Percentiles rank a stretch among this genome's conserved stretches.
These are phyloP conservation scores for Boletus sp. DNA, from an alignment of 1,284 basidiomycete species.

Conservation along the genomic window DNA sequence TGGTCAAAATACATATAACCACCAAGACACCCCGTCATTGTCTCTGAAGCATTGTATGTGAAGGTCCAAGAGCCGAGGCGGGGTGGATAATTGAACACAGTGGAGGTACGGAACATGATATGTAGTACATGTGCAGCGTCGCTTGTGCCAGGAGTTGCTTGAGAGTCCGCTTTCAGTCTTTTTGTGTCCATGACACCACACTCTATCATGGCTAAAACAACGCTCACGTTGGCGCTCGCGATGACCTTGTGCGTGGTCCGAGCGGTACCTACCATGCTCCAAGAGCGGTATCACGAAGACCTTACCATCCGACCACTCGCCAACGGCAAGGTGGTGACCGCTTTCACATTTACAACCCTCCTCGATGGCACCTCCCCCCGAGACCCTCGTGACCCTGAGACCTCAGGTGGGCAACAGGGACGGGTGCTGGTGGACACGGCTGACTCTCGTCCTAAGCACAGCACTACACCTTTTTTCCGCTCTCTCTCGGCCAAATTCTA, in stretches of 20 bases:
- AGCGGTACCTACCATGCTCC: not conserved
- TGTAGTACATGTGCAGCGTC: too few species aligned
- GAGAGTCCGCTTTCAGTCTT: too few species aligned
- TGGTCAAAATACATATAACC: too few species aligned
- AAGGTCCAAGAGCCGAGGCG: too few species aligned
- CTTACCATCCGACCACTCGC: constrained; percentile 71
- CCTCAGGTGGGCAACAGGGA: constrained; percentile 45
- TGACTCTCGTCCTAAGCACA: constrained; percentile 45
- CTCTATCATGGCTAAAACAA: constrained; percentile 6
- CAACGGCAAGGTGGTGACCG: constrained; percentile 81
- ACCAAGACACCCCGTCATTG: too few species aligned
- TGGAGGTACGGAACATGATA: too few species aligned
- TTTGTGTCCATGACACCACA: too few species aligned
- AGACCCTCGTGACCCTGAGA: constrained; percentile 45
- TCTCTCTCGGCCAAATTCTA: constrained; percentile 82
- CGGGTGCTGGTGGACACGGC: not conserved
- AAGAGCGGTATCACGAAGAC: constrained; percentile 63
- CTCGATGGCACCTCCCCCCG: constrained; percentile 52
- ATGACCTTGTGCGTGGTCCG: constrained; percentile 11
- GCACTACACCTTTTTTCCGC: constrained; percentile 82
- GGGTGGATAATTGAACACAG: too few species aligned
- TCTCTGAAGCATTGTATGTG: too few species aligned
- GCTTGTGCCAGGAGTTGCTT: too few species aligned
- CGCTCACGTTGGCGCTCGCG: constrained; percentile 6
- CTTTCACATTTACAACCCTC: constrained; percentile 80